These are phyloP conservation scores for Fusarium graminum DNA, from an alignment of 2,329 filamentous ascomycete genomes.

Conservation along the genomic window DNA sequence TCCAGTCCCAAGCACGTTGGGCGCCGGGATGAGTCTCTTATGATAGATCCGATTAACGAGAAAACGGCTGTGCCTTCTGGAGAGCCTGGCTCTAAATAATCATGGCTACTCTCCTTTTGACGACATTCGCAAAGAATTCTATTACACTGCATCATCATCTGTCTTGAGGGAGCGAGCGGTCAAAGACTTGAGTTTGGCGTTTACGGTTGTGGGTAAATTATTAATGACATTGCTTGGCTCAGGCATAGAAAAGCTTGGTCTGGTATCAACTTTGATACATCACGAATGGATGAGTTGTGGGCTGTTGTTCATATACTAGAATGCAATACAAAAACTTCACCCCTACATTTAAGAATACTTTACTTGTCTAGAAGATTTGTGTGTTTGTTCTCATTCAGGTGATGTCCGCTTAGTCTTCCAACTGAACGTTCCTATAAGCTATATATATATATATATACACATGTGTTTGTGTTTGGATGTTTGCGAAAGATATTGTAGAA, in stretches of 20 bases:
- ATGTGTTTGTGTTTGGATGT: slow-evolving; percentile 5
- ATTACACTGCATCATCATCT: slow-evolving; percentile 9
- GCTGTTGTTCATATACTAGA: background rate
- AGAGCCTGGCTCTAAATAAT: slow-evolving; percentile 39
- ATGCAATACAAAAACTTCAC: background rate
- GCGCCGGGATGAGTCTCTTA: slow-evolving; percentile 40
- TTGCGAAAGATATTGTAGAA: slow-evolving; percentile 29
- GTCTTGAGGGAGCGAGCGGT: slow-evolving; percentile 22
- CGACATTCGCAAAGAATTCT: slow-evolving; percentile 1
- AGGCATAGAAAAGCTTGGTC: slow-evolving; percentile 4
- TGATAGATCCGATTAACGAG: slow-evolving; percentile 49
- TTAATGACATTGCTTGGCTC: slow-evolving; percentile 3
- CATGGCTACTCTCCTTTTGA: background rate
- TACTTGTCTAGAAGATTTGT: background rate
- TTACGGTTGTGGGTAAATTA: slow-evolving; percentile 23
- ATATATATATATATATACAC: slow-evolving; percentile 3
- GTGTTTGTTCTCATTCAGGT: background rate
- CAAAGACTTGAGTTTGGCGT: slow-evolving; percentile 45
- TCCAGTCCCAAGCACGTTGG: slow-evolving; percentile 52
- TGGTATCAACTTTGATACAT: slow-evolving; percentile 9
- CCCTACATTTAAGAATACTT: background rate
- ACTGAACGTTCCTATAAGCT: background rate
- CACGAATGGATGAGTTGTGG: background rate
- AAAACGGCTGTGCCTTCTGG: slow-evolving; percentile 45
- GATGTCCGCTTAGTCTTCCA: background rate